Evolutionary conservation across 1,139 yeast species (phyloP).

Genomic region (Saccharomyces hybrid): DNA sequence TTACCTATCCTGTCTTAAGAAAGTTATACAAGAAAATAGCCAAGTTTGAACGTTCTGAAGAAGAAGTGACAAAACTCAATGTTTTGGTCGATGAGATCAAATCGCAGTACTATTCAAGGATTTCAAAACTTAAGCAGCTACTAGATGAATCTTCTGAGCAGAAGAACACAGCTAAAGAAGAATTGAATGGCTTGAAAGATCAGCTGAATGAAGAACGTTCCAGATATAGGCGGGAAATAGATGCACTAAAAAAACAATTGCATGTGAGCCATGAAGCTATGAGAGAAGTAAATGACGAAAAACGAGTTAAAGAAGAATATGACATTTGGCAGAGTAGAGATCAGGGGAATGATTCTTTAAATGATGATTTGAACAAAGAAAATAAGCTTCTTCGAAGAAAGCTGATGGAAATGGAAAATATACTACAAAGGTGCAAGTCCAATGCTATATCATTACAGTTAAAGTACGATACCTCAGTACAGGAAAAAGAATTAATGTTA

Average conservation of each 20-base stretch:
- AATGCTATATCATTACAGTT: constrained; percentile 28
- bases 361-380: constrained; percentile 39
- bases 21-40: constrained; percentile 1
- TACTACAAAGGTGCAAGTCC: constrained; percentile 33
- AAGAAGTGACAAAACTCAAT: constrained; percentile 6
- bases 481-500: not conserved
- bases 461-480: not conserved
- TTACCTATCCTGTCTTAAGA: not conserved
- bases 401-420: constrained; percentile 36
- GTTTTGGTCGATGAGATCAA: constrained; percentile 48
- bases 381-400: constrained; percentile 40
- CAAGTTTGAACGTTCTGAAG: constrained; percentile 4
- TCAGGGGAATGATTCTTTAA: not conserved
- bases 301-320: not conserved
- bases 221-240: constrained; percentile 30
- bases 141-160: constrained; percentile 21
- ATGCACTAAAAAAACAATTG: constrained; percentile 27
- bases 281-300: constrained; percentile 15
- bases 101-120: constrained; percentile 35
- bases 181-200: not conserved
- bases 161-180: not conserved
- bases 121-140: constrained; percentile 32
- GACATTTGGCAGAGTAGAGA: not conserved
- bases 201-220: constrained; percentile 28
- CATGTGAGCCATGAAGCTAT: constrained; percentile 40